These are phyloP conservation scores for Claviceps monticola DNA, from an alignment of 2,329 filamentous ascomycete species.

Conservation along the genomic window DNA sequence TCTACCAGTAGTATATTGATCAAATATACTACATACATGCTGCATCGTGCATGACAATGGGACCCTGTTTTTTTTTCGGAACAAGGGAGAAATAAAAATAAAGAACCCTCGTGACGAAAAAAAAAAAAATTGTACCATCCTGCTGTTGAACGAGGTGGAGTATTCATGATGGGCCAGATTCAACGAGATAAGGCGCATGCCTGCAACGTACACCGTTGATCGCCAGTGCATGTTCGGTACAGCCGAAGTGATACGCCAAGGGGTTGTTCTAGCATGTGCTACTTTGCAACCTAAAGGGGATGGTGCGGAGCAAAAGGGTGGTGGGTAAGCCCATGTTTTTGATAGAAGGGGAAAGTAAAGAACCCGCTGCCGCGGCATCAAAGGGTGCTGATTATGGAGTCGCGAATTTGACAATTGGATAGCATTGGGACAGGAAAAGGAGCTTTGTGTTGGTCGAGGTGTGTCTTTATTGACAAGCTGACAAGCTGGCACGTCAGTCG, in stretches of 20 bases:
- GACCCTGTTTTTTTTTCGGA: not conserved
- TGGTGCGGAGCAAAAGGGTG: slow-evolving; percentile 1
- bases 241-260: slow-evolving; percentile 1
- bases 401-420: not conserved
- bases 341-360: not conserved
- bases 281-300: slow-evolving; percentile 4
- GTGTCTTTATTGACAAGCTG: not conserved
- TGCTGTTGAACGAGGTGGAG: not conserved
- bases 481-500: not conserved
- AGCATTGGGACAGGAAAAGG: not conserved
- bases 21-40: not conserved
- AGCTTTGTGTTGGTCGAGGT: not conserved
- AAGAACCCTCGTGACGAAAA: not conserved
- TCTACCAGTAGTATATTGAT: not conserved
- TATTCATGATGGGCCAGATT: slow-evolving; percentile 4
- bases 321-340: not conserved
- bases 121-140: not conserved
- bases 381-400: not conserved
- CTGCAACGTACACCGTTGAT: slow-evolving; percentile 13
- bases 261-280: not conserved
- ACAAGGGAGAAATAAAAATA: not conserved
- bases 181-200: slow-evolving; percentile 6
- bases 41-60: not conserved
- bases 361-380: not conserved
- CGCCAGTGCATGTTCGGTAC: slow-evolving; percentile 9